Base-by-base conservation (phyloP, 192 early-diverging fungal species). In the Haplosporangium gracile region DNA sequence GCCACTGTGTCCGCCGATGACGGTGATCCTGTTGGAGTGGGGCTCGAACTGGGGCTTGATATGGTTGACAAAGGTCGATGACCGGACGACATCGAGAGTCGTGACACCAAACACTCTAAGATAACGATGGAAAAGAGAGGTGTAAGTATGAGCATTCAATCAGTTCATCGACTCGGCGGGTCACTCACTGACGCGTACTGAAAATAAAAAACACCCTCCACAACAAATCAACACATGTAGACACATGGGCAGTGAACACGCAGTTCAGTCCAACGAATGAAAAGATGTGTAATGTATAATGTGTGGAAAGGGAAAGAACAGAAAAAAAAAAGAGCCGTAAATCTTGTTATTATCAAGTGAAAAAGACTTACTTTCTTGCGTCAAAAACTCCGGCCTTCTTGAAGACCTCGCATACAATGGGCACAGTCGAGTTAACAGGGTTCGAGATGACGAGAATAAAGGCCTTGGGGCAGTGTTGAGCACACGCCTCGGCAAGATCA, bases 351-450 rank as follows among this genome's bases (percentile, higher is more conserved):
- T 6, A 15, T 32, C 11, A 15, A 8, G 4, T 29, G 16, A 94
- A 13, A 15, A 40, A 53, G 6, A 71, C 70, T 75, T 85, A 90
- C 89, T 82, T 92, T 85, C 90, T 90, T 53, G 97, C 93, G 89
- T 99, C 95, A 91, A 96, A 99, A 70, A 96, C 95, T 72, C 92
- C 93, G 75, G 91, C 89, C 91, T 96, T 94, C 94, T 97, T 97
- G 84, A 97, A 93, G 45, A 96, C 94, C 90, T 98, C 96, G 74
- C 97, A 95, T 85, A 96, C 93, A 83, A 98, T 98, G 49, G 97
- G 97, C 32, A 98, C 97, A 75, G 97, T 98, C n/a, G 97, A 97
- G 94, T 98, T 98, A 83, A 98, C 97, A n/a, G 97, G 97, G 93
- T 98, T 98, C 78, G 97, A 94, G 86, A 98, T 98, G 88, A 98